Conservation (phyloP, 345 rosid genomes). For the Gossypium australe region DNA sequence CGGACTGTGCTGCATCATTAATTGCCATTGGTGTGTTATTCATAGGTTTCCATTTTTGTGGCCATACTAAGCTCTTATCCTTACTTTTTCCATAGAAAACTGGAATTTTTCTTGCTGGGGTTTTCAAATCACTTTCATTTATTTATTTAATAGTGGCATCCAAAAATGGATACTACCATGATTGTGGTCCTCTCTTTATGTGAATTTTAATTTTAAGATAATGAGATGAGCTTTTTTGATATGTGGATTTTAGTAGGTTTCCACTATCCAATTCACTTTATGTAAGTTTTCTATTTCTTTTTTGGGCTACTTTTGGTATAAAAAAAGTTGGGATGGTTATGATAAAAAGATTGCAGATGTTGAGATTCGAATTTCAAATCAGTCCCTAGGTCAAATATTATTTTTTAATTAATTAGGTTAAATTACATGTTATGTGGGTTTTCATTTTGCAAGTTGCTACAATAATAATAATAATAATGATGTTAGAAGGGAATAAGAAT, state of each 20-base stretch:
- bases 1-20: conserved; percentile 14
- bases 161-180: neutral
- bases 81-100: neutral
- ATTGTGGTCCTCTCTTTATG: neutral
- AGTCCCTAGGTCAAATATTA: neutral
- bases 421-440: too few relatives aligned
- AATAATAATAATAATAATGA: too few relatives aligned
- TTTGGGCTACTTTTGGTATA: neutral
- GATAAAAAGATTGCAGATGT: too few relatives aligned
- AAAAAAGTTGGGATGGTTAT: too few relatives aligned
- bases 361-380: neutral
- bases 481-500: too few relatives aligned
- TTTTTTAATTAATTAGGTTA: too few relatives aligned
- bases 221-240: neutral
- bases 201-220: neutral
- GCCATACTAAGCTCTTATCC: conserved; percentile 28
- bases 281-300: neutral
- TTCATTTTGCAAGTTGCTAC: too few relatives aligned
- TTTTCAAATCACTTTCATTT: conserved; percentile 18
- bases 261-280: neutral
- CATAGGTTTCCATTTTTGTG: conserved; percentile 23
- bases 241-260: neutral
- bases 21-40: conserved; percentile 11
- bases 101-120: conserved; percentile 9
- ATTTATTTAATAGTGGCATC: neutral